Base-by-base conservation (phyloP, 164 flowering plant species). In the Macadamia integrifolia region DNA sequence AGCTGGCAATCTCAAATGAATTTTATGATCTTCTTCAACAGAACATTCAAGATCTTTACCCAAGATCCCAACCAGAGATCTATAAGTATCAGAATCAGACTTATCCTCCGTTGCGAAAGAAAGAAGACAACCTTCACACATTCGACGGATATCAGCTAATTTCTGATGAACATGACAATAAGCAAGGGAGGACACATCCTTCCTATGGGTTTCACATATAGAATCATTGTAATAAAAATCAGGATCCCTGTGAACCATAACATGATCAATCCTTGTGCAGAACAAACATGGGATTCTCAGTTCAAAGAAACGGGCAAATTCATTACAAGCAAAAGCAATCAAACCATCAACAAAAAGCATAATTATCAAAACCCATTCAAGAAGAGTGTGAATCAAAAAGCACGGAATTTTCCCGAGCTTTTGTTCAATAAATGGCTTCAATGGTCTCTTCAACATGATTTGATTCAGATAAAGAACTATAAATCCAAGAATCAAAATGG, bases 91-190 rank as follows among this genome's bases (percentile, higher is more conserved):
- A 13, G 79, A 69, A 50, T 80, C 89, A 0, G 88, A 81, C 62
- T 83, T 87, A 42, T 78, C 84, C 63, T 77, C 88, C 0, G 90
- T 77, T 0, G 90, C 92, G 66, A 86, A 89, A 0, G 97, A 90
- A 40, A 89, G 84, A 28, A 91, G 92, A 52, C 98, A 91, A 0
- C 79, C 83, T 48, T 88, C 89, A 69, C 98, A 93, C 96, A 89
- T 88, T 49, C 60, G 79, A 31, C 81, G 78, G 3, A 85, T 84
- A 70, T 91, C 86, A 4, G 96, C 88, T 3, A 93, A 75, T 71
- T 79, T 85, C 70, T 73, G 74, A 71, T 93, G 98, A 50, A 72
- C 70, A 28, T 83, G 90, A 58, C 98, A 91, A 66, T 80, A 91
- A 0, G 93, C 97, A 10, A 91, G 80, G 59, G 83, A 78, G 0